Percentiles rank a stretch among this genome's conserved stretches.
These are phyloP conservation scores for Lagenidium sp. DNA, from an alignment of 352 stramenopile genomes.

Conservation along the genomic window DNA sequence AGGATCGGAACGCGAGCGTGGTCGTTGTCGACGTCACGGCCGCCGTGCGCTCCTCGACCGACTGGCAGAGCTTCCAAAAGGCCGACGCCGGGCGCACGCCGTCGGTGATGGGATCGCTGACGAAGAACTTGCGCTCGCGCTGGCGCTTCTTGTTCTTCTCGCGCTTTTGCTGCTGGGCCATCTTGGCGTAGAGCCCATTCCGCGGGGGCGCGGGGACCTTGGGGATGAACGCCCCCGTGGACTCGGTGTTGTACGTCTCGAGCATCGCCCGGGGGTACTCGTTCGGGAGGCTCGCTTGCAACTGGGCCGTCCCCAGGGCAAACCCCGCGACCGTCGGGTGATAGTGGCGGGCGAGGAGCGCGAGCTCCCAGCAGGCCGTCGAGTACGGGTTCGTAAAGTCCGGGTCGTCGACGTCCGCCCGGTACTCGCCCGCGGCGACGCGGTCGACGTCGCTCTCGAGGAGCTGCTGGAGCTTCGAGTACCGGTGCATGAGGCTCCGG, in stretches of 20 bases:
- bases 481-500: conserved; percentile 86
- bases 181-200: conserved; percentile 70
- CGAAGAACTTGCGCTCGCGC: conserved; percentile 55
- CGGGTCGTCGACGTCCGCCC: conserved; percentile 88
- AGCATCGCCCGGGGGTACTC: conserved; percentile 58
- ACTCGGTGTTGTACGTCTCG: conserved; percentile 42
- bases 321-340: conserved; percentile 76
- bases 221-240: conserved; percentile 36
- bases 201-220: conserved; percentile 44
- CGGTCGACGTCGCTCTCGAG: conserved; percentile 95
- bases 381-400: conserved; percentile 94
- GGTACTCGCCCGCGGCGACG: conserved; percentile 90
- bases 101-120: conserved; percentile 41
- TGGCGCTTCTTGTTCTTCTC: conserved; percentile 53
- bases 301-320: conserved; percentile 45
- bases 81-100: conserved; percentile 14
- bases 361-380: conserved; percentile 91
- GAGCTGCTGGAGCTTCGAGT: conserved; percentile 91
- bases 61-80: conserved; percentile 26
- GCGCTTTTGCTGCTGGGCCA: conserved; percentile 31
- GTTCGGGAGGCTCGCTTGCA: conserved; percentile 51
- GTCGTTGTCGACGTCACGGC: not conserved
- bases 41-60: conserved; percentile 11
- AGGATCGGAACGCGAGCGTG: conserved; percentile 19
- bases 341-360: conserved; percentile 79